phyloP scores from a whole-genome alignment of 2,329 filamentous ascomycete genomes.

The Capronia americana region DNA sequence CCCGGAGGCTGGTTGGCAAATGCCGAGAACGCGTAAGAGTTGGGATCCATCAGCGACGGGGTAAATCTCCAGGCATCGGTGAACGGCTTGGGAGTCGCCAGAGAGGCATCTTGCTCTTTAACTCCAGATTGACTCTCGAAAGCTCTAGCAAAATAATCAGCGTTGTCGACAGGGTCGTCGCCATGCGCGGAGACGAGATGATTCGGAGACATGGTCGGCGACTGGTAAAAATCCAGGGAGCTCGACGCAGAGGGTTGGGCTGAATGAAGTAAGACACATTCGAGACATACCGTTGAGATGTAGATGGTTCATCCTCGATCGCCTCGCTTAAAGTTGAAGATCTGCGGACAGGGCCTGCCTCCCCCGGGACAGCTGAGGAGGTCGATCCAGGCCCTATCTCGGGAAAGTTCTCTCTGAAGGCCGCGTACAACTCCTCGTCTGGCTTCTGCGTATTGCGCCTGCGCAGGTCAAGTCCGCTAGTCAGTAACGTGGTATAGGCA shows the following conservation, averaged over 20 bases:
- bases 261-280: conserved; percentile 26
- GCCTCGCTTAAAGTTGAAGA: conserved; percentile 41
- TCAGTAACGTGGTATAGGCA: conserved; percentile 16
- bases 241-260: conserved; percentile 17
- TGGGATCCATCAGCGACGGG: conserved; percentile 84
- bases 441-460: conserved; percentile 85
- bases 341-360: conserved; percentile 48
- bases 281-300: conserved; percentile 38
- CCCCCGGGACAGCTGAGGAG: conserved; percentile 52
- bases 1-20: conserved; percentile 81
- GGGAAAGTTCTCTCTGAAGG: conserved; percentile 83
- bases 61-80: conserved; percentile 88
- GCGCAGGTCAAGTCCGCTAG: conserved; percentile 34
- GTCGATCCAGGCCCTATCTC: conserved; percentile 65
- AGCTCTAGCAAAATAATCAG: conserved; percentile 46
- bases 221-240: conserved; percentile 15
- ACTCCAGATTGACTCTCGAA: conserved; percentile 57
- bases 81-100: conserved; percentile 78
- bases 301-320: conserved; percentile 38
- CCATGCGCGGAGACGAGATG: conserved; percentile 22
- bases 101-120: conserved; percentile 73
- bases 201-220: conserved; percentile 29
- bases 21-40: conserved; percentile 77
- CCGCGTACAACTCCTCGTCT: conserved; percentile 79
- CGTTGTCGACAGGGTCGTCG: conserved; percentile 16